Conservation (phyloP, 345 rosid species). For the Populus davidiana region DNA sequence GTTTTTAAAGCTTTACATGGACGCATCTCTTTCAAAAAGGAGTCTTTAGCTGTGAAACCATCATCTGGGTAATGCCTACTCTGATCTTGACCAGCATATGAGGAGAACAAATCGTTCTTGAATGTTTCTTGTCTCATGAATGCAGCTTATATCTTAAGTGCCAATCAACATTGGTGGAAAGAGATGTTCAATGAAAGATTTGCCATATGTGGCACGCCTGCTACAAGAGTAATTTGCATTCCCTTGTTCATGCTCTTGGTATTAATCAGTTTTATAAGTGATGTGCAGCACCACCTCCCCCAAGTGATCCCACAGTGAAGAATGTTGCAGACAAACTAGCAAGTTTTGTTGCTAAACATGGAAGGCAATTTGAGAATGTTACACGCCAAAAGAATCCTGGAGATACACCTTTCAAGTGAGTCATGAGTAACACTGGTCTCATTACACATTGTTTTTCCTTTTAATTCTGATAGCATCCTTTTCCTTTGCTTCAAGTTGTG, state of each 20-base stretch:
- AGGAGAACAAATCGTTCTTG: conserved; percentile 62
- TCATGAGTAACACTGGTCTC: conserved; percentile 5
- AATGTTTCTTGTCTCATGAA: conserved; percentile 81
- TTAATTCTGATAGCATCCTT: conserved; percentile 4
- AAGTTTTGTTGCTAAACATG: conserved; percentile 96
- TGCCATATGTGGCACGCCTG: conserved; percentile 90
- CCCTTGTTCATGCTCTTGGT: conserved; percentile 96
- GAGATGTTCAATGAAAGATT: conserved; percentile 87
- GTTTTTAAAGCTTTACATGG: background rate
- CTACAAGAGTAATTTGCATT: conserved; percentile 97
- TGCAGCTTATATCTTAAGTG: conserved; percentile 92
- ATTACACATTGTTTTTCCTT: conserved; percentile 3
- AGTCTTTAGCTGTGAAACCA: conserved; percentile 12
- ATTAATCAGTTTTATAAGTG: conserved; percentile 99
- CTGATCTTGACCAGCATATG: conserved; percentile 37
- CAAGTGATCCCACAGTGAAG: conserved; percentile 92
- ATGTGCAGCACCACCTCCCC: conserved; percentile 95
- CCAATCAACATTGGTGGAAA: conserved; percentile 87
- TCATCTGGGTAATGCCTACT: conserved; percentile 27
- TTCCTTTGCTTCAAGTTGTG: background rate
- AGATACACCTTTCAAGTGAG: conserved; percentile 89
- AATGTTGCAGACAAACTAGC: conserved; percentile 95
- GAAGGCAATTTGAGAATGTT: conserved; percentile 85
- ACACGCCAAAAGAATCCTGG: conserved; percentile 98
- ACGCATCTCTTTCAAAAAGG: background rate